Evolutionary conservation across 805 yeast species (phyloP), one percentile per base, ranked within the genome.

Genomic region (Candida glaebosa): DNA sequence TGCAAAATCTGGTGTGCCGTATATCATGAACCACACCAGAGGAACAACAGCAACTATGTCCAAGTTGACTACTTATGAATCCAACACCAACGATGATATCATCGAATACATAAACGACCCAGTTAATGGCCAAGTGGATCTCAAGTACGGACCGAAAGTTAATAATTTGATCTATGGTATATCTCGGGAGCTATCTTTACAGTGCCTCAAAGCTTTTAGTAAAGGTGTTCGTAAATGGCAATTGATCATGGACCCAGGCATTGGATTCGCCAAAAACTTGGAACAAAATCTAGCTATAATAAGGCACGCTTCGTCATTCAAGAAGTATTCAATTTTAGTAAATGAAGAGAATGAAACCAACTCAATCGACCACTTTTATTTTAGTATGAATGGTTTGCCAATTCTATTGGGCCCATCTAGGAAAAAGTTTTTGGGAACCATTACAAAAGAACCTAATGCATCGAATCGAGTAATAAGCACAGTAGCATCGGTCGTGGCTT

Each of bases 191-290:
- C 63, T 91, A 39, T 66, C 80, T 6, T 48, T 50, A 2, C 76
- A 79, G 41, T 71, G 88, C 20, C 50, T 60, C 0, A 70, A 65
- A 41, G 95, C 96, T 9, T 63, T 76, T 34, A 52, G 50, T 1
- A 65, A 60, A 0, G 96, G 96, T 3, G 79, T 91, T 1, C 70
- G 73, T 44, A 80, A 91, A 60, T 93, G 96, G 96, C 98, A 93
- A 62, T 67, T 93, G 3, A 79, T 93, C 14, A 54, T 89, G 3
- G 99, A 93, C 58, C 99, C 99, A 0, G 99, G 99, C 2, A 64
- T 93, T 32, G 99, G 99, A 2, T 93, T 93, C 63, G 97, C 98
- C n/a, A 93, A 93, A 59, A 75, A 73, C 40, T 52, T 74, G n/a
- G 49, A 57, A 5, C 96, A 90, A 54, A 91, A 90, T 58, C 49